Percentiles rank a stretch among this genome's conserved stretches.
Conservation (phyloP, 257 asterid species). For the Galeopsis tetrahit region DNA sequence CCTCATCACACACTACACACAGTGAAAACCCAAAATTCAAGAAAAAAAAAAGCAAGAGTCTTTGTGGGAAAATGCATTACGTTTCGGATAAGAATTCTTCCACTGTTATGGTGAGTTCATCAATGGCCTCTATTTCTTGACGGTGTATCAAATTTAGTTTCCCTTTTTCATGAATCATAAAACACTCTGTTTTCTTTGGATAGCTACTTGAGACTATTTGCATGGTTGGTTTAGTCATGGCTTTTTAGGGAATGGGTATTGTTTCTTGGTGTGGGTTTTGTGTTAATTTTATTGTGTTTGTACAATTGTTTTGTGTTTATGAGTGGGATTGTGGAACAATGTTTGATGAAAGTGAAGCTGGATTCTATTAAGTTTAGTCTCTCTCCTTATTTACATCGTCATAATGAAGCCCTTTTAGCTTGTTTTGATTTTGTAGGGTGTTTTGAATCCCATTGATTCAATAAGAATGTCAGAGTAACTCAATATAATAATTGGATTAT, state of each 20-base stretch:
- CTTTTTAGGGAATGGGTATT: background rate
- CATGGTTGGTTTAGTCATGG: slow-evolving; percentile 35
- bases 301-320: slow-evolving; percentile 9
- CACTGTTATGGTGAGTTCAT: slow-evolving; percentile 36
- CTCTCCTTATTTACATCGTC: background rate
- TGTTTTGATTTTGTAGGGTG: slow-evolving; percentile 1
- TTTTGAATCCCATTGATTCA: background rate
- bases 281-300: slow-evolving; percentile 22
- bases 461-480: background rate
- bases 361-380: background rate
- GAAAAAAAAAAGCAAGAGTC: background rate
- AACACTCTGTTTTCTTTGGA: slow-evolving; percentile 4
- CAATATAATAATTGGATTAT: background rate
- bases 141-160: background rate
- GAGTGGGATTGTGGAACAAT: slow-evolving; percentile 15
- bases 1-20: slow-evolving; percentile 41
- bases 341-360: slow-evolving; percentile 1
- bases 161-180: slow-evolving; percentile 25
- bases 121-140: slow-evolving; percentile 19
- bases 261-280: slow-evolving; percentile 29
- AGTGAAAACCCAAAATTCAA: slow-evolving; percentile 26
- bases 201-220: slow-evolving; percentile 23
- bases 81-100: slow-evolving; percentile 30
- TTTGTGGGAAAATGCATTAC: slow-evolving; percentile 27
- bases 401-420: background rate